Conservation (phyloP, 192 early-diverging fungal species). For the Entomortierella lignicola region DNA sequence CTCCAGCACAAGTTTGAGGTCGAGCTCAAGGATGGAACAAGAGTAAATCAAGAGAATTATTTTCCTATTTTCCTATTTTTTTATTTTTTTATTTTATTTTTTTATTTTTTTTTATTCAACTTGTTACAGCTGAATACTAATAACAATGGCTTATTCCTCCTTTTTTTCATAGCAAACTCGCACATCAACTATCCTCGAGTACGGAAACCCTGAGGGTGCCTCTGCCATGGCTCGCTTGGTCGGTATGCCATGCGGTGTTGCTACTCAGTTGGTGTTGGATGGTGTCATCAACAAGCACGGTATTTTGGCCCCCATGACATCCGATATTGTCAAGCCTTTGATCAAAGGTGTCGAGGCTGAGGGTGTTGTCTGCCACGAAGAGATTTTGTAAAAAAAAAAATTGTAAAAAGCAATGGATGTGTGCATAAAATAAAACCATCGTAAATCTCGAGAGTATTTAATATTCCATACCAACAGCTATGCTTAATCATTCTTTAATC, state of each 20-base stretch:
- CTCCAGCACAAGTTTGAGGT: slow-evolving; percentile 98
- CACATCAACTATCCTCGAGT: slow-evolving; percentile 93
- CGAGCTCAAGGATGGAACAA: slow-evolving; percentile 86
- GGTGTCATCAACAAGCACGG: slow-evolving; percentile 82
- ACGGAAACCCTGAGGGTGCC: slow-evolving; percentile 84
- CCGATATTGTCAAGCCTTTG: slow-evolving; percentile 91
- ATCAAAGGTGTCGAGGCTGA: slow-evolving; percentile 89
- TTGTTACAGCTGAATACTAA: not conserved
- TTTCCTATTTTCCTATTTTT: too few relatives aligned
- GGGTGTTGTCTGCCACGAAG: slow-evolving; percentile 89
- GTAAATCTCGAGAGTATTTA: too few relatives aligned
- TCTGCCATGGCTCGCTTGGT: slow-evolving; percentile 98
- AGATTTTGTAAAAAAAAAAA: slow-evolving; percentile 73
- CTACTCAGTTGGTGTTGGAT: slow-evolving; percentile 90
- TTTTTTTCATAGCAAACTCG: slow-evolving; percentile 75
- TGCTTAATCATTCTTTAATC: too few relatives aligned
- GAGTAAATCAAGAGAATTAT: slow-evolving; percentile 30
- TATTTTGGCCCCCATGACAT: slow-evolving; percentile 91
- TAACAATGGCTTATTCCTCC: not conserved
- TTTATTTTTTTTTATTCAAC: too few relatives aligned
- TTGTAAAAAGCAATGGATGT: slow-evolving; percentile 19
- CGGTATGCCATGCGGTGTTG: slow-evolving; percentile 97
- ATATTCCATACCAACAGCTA: too few relatives aligned
- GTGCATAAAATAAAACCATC: not conserved
- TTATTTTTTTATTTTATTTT: too few relatives aligned